Percentiles rank a stretch among this genome's conserved stretches.
phyloP scores from a whole-genome alignment of 192 early-diverging fungal genomes.

The Backusella australiensis region DNA sequence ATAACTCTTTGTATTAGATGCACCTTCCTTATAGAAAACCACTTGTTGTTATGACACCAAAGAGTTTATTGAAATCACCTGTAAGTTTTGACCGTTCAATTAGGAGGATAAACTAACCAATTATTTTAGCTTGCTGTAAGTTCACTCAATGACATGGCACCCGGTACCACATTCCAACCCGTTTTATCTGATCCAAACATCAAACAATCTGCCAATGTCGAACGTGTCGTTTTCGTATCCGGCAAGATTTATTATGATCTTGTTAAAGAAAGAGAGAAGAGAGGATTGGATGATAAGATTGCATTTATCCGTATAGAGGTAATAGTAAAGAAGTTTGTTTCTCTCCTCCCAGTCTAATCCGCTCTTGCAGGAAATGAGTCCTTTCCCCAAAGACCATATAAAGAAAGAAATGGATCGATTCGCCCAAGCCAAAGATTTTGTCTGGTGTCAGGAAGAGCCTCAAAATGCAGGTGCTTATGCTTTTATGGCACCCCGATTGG shows the following conservation, averaged over 20 bases:
- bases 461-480: slow-evolving; percentile 90
- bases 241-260: slow-evolving; percentile 96
- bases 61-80: slow-evolving; percentile 66
- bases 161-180: slow-evolving; percentile 83
- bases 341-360: not conserved
- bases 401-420: slow-evolving; percentile 61
- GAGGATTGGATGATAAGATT: slow-evolving; percentile 55
- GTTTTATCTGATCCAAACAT: slow-evolving; percentile 66
- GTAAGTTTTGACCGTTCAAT: slow-evolving; percentile 20
- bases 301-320: slow-evolving; percentile 84
- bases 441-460: slow-evolving; percentile 91
- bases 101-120: not conserved
- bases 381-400: slow-evolving; percentile 80
- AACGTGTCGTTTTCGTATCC: slow-evolving; percentile 81
- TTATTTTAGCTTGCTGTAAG: slow-evolving; percentile 51
- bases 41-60: slow-evolving; percentile 81
- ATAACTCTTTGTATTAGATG: slow-evolving; percentile 46
- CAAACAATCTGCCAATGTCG: slow-evolving; percentile 37
- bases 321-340: not conserved
- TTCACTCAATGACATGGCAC: slow-evolving; percentile 75
- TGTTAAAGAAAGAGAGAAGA: slow-evolving; percentile 68
- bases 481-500: slow-evolving; percentile 84
- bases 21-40: slow-evolving; percentile 88
- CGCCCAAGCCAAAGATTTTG: slow-evolving; percentile 52
- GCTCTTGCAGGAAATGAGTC: slow-evolving; percentile 67